Evolutionary conservation across 2,329 filamentous ascomycete genomes (phyloP), one percentile per base, ranked within the genome.

Genomic region (Cladosporium velox): DNA sequence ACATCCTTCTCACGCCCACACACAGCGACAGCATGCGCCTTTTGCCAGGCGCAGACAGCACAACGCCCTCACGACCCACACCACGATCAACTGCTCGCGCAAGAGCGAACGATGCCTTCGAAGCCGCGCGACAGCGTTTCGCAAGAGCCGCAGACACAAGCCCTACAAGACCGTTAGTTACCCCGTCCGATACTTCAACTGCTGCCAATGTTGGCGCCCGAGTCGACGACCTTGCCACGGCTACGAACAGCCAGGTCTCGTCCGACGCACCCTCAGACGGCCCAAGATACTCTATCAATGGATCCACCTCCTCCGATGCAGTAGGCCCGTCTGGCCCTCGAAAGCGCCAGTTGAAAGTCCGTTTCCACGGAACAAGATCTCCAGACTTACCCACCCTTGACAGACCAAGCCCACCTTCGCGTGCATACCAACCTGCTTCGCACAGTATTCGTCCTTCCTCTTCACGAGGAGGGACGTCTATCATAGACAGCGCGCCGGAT

Each of bases 341-440:
- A 55, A 72, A 72, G 61, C 73, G 71, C 68, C 69, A 70, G 54
- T 70, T 72, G 66, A 75, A 74, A 67, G 74, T 75, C 30, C 72
- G 74, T 41, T 75, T 77, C 69, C 72, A 73, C 65, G 70, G 70
- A 62, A 71, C 72, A 44, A 70, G 66, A 69, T 70, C 65, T 72
- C 69, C 68, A 72, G 67, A 75, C 72, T 74, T 72, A 77, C 75
- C 71, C 67, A 66, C 72, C 66, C 71, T 74, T 51, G 72, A 72
- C 74, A 82, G 81, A 70, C 79, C 79, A 32, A 78, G 76, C 67
- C 80, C 80, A 2, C 72, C 77, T 51, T 75, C 78, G 67, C 80
- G 82, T 73, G 79, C 81, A 72, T 85, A 86, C 71, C 81, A 85
- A 67, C 79, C 83, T 34, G 77, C 82, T 30, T 77, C 80, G 26